These are phyloP conservation scores for Rhizopogon vesiculosus DNA, from an alignment of 768 basidiomycete genomes.

Conservation along the genomic window DNA sequence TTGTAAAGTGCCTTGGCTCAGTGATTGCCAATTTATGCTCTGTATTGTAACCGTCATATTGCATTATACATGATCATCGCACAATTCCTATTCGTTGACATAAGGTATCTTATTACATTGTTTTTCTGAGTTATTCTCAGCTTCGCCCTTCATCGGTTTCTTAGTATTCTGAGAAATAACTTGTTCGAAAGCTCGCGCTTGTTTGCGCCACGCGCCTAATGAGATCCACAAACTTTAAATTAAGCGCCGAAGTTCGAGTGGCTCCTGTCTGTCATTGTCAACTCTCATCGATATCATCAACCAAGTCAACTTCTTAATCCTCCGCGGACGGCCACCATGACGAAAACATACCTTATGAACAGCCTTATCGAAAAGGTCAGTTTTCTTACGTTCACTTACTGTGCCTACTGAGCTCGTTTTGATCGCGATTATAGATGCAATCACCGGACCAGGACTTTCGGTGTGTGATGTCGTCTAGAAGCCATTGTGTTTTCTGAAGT, in stretches of 20 bases:
- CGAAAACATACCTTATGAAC: constrained; percentile 82
- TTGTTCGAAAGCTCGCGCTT: background rate
- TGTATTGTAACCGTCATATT: background rate
- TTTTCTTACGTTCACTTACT: background rate
- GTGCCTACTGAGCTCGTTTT: background rate
- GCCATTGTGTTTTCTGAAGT: constrained; percentile 11
- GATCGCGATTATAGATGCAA: constrained; percentile 58
- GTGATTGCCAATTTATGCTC: background rate
- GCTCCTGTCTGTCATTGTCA: constrained; percentile 18
- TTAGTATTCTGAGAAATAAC: too few species aligned
- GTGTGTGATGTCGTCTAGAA: constrained; percentile 34
- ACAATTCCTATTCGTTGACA: background rate
- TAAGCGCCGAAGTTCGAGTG: constrained; percentile 1
- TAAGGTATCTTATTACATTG: too few species aligned
- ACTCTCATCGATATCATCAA: background rate
- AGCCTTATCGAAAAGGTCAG: constrained; percentile 76
- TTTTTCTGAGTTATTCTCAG: background rate
- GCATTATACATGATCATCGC: background rate
- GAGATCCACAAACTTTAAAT: background rate
- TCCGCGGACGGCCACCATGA: constrained; percentile 46
- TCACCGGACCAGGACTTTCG: constrained; percentile 89
- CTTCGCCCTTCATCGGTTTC: background rate
- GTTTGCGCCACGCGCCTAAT: too few species aligned
- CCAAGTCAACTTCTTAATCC: background rate
- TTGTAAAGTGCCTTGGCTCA: background rate